Percentiles rank a stretch among this genome's conserved stretches.
phyloP scores from a whole-genome alignment of 345 rosid species.

The Eucalyptus guilfoylei region DNA sequence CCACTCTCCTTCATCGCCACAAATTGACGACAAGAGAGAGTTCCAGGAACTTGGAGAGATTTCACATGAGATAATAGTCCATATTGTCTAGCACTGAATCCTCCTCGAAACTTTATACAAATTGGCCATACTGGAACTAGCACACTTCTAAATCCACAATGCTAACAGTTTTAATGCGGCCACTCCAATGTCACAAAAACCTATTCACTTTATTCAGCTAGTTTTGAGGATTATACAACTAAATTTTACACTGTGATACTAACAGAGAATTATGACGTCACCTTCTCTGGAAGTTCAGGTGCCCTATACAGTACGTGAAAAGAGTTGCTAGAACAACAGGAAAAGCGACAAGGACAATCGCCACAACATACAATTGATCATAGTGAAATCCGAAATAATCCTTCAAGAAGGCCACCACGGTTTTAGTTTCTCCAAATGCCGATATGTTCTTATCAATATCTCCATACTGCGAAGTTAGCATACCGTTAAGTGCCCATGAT shows the following conservation, averaged over 20 bases:
- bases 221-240: neutral
- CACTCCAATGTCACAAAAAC: neutral
- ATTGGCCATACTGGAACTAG: neutral
- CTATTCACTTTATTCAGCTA: neutral
- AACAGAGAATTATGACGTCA: conserved; percentile 3
- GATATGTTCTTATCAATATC: conserved; percentile 24
- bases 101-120: neutral
- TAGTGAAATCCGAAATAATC: conserved; percentile 50
- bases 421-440: conserved; percentile 32
- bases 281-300: conserved; percentile 53
- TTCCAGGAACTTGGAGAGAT: neutral
- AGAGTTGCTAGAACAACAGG: conserved; percentile 43
- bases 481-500: conserved; percentile 55
- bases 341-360: neutral
- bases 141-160: neutral
- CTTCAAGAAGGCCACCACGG: neutral
- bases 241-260: neutral
- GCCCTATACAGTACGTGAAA: conserved; percentile 38
- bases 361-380: conserved; percentile 17
- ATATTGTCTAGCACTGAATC: neutral
- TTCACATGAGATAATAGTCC: neutral
- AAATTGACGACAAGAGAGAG: neutral
- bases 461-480: conserved; percentile 70
- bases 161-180: too few relatives aligned
- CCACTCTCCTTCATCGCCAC: neutral